Evolutionary conservation across 352 stramenopile genomes (phyloP).

Genomic region (Phytophthora megakarya): DNA sequence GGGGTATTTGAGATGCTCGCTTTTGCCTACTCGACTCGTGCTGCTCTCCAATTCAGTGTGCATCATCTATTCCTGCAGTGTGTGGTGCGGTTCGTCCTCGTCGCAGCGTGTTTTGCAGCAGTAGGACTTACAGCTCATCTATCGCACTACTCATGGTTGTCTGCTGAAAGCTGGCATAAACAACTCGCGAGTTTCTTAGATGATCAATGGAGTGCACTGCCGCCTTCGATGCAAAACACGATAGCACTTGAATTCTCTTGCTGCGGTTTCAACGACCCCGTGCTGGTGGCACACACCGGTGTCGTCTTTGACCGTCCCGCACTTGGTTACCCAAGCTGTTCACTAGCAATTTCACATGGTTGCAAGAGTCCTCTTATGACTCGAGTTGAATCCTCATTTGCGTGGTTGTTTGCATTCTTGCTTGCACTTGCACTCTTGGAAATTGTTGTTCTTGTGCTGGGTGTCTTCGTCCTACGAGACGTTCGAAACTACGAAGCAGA

Average conservation of each 20-base stretch:
- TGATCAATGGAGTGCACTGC: constrained; percentile 44
- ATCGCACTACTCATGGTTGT: constrained; percentile 39
- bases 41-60: constrained; percentile 39
- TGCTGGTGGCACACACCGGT: constrained; percentile 33
- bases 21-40: constrained; percentile 45
- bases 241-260: constrained; percentile 53
- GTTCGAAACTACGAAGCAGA: constrained; percentile 40
- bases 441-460: constrained; percentile 25
- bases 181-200: constrained; percentile 45
- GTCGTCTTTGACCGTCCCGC: constrained; percentile 55
- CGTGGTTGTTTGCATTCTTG: constrained; percentile 53
- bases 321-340: constrained; percentile 41
- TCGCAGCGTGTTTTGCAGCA: constrained; percentile 32
- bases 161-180: constrained; percentile 29
- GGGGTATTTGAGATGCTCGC: constrained; percentile 32
- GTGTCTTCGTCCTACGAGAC: constrained; percentile 33
- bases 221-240: constrained; percentile 32
- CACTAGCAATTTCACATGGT: constrained; percentile 39
- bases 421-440: constrained; percentile 44
- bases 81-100: constrained; percentile 17
- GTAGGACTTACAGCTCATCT: constrained; percentile 44
- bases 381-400: constrained; percentile 45
- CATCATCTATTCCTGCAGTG: constrained; percentile 55
- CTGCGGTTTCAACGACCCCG: constrained; percentile 60
- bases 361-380: constrained; percentile 40